phyloP scores from a whole-genome alignment of 129 eudicot genomes.

The carrot (Daucus carota) region DNA sequence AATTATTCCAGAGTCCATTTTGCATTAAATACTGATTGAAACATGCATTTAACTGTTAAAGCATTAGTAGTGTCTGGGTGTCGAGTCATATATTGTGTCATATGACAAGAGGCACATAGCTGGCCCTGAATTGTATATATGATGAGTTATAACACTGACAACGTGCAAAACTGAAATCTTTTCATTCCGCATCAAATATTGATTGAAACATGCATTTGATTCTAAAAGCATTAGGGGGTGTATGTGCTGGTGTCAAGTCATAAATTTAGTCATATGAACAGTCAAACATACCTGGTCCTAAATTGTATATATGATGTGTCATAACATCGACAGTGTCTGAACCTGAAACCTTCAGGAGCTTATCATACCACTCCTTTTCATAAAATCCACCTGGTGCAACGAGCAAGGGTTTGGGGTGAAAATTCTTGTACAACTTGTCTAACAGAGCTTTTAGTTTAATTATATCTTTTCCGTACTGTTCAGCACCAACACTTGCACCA shows the following conservation, averaged over 20 bases:
- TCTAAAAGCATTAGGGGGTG: background rate
- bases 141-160: slow-evolving; percentile 67
- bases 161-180: slow-evolving; percentile 52
- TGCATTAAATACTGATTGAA: background rate
- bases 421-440: slow-evolving; percentile 41
- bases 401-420: slow-evolving; percentile 45
- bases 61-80: background rate
- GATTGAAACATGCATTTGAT: background rate
- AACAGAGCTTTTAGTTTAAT: slow-evolving; percentile 44
- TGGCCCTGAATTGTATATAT: slow-evolving; percentile 79
- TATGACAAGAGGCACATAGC: slow-evolving; percentile 38
- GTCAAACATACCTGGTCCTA: slow-evolving; percentile 67
- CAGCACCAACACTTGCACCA: slow-evolving; percentile 71
- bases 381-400: slow-evolving; percentile 95
- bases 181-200: background rate
- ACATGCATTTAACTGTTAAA: background rate
- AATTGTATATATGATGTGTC: slow-evolving; percentile 78
- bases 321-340: slow-evolving; percentile 46
- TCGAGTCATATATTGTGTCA: background rate
- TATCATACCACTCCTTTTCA: slow-evolving; percentile 58
- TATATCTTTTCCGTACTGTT: slow-evolving; percentile 66
- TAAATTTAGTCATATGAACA: background rate
- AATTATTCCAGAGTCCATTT: background rate
- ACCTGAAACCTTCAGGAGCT: slow-evolving; percentile 69
- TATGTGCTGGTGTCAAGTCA: background rate